Evolutionary conservation across 768 basidiomycete species (phyloP).

Genomic region (Nidularia sp.): DNA sequence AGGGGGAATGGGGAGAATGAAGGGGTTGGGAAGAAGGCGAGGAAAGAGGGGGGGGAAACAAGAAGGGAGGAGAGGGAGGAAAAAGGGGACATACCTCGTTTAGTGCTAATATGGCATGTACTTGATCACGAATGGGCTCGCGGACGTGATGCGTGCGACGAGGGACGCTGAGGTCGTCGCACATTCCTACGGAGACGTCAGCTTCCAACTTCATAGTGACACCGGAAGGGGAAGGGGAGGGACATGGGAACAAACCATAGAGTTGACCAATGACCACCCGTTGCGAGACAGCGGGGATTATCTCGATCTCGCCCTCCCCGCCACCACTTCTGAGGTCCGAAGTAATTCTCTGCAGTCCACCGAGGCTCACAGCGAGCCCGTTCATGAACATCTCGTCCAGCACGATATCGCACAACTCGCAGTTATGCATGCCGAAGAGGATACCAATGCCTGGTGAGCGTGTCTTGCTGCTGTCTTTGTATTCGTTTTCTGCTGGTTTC

Average conservation of each 20-base stretch:
- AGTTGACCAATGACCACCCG: slow-evolving; percentile 76
- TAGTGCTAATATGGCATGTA: slow-evolving; percentile 77
- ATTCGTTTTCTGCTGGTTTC: slow-evolving; percentile 41
- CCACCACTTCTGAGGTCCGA: too few relatives aligned
- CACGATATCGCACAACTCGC: slow-evolving; percentile 62
- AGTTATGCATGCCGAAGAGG: slow-evolving; percentile 87
- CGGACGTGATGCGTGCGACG: too few relatives aligned
- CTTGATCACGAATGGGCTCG: too few relatives aligned
- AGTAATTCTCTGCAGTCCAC: not conserved
- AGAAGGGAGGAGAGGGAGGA: too few relatives aligned
- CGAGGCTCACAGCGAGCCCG: slow-evolving; percentile 44
- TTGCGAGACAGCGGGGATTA: slow-evolving; percentile 56
- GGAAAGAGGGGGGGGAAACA: too few relatives aligned
- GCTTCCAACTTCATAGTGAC: not conserved
- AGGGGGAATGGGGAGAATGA: too few relatives aligned
- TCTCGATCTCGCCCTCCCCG: slow-evolving; percentile 16
- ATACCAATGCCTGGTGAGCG: slow-evolving; percentile 46
- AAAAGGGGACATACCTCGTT: slow-evolving; percentile 62
- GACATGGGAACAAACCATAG: slow-evolving; percentile 51
- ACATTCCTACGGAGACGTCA: not conserved
- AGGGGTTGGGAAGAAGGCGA: too few relatives aligned
- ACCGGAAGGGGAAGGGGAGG: not conserved
- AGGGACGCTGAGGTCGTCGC: too few relatives aligned
- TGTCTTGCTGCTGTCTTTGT: slow-evolving; percentile 70
- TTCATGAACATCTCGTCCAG: slow-evolving; percentile 52